Conservation (phyloP, 768 basidiomycete species). For the Cyclocybe cylindracea region DNA sequence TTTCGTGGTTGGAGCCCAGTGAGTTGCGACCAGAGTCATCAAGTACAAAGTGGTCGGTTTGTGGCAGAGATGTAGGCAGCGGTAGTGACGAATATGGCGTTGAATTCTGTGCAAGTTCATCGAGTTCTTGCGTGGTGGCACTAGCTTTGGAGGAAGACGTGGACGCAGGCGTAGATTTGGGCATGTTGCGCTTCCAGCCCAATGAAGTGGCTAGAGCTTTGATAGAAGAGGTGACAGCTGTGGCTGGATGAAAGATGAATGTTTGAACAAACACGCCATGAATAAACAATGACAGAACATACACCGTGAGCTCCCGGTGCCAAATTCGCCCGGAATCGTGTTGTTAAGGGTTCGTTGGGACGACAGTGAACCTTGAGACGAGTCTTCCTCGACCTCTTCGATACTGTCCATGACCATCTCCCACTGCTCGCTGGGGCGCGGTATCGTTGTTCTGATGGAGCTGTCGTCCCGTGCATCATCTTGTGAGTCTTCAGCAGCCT, state of each 20-base stretch:
- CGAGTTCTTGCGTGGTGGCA: conserved; percentile 16
- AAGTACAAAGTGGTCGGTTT: conserved; percentile 53
- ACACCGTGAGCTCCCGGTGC: conserved; percentile 66
- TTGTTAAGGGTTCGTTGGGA: conserved; percentile 42
- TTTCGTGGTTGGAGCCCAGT: conserved; percentile 30
- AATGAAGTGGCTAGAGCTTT: conserved; percentile 76
- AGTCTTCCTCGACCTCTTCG: conserved; percentile 62
- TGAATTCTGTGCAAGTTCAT: conserved; percentile 41
- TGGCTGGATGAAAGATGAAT: conserved; percentile 35
- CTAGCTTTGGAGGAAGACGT: conserved; percentile 18
- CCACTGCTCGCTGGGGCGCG: conserved; percentile 81
- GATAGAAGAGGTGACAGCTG: conserved; percentile 72
- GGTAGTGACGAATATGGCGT: conserved; percentile 46
- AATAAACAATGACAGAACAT: conserved; percentile 21
- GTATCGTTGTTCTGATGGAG: conserved; percentile 22
- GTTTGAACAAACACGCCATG: conserved; percentile 10
- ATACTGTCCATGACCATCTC: conserved; percentile 87
- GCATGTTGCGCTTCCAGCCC: conserved; percentile 49
- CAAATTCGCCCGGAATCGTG: conserved; percentile 66
- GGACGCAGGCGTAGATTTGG: conserved; percentile 23
- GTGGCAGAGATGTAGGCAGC: conserved; percentile 32
- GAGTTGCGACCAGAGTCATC: conserved; percentile 30
- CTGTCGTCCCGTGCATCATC: conserved; percentile 25
- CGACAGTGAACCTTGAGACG: conserved; percentile 49
- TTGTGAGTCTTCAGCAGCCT: conserved; percentile 18